Evolutionary conservation across 2,329 filamentous ascomycete genomes (phyloP).

Genomic region (Blastomyces gilchristii): DNA sequence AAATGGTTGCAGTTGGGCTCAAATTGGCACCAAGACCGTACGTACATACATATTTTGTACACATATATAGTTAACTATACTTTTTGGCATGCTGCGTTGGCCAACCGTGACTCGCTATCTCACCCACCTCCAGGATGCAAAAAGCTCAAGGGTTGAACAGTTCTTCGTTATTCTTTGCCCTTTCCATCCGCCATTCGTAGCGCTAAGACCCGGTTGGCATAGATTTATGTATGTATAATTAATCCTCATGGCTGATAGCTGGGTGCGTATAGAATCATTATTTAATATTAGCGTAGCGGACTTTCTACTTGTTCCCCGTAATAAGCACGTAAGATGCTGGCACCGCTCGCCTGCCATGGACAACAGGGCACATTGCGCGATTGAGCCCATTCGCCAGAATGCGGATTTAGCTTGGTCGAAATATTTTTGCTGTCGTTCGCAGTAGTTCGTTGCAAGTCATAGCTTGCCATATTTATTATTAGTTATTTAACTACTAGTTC

Average conservation of each 20-base stretch:
- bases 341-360: background rate
- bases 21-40: background rate
- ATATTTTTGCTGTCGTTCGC: background rate
- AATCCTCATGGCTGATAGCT: background rate
- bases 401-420: background rate
- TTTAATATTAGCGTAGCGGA: background rate
- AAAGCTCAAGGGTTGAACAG: background rate
- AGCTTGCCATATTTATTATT: background rate
- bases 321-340: background rate
- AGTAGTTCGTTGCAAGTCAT: slow-evolving; percentile 5
- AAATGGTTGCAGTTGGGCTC: background rate
- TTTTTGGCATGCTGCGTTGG: background rate
- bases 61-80: background rate
- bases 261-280: background rate
- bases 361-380: background rate
- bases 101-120: background rate
- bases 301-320: background rate
- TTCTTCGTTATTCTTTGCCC: background rate
- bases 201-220: background rate
- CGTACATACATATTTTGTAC: background rate
- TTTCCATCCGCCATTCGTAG: background rate
- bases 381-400: background rate
- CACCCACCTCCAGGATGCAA: background rate
- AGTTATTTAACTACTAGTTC: no score
- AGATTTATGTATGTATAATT: background rate